These are phyloP conservation scores for Beauveria scarabaeidicola DNA, from an alignment of 2,329 filamentous ascomycete genomes.

Conservation along the genomic window DNA sequence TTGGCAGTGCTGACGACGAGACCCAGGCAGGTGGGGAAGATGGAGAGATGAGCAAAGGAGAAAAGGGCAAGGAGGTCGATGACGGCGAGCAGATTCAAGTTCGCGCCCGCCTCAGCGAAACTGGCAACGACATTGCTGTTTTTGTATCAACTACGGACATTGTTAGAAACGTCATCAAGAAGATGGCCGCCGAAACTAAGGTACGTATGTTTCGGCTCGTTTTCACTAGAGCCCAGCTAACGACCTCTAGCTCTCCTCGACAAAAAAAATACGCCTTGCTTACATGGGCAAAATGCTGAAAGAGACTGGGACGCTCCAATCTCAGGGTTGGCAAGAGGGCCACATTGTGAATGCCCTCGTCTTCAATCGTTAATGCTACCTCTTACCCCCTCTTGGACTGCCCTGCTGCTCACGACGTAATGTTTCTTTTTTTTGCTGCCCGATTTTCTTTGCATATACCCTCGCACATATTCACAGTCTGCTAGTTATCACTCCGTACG, in stretches of 20 bases:
- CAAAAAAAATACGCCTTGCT: conserved; percentile 58
- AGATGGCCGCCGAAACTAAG: conserved; percentile 53
- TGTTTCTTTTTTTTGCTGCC: background rate
- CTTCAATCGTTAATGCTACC: conserved; percentile 35
- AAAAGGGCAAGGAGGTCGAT: conserved; percentile 51
- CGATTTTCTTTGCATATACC: conserved; percentile 4
- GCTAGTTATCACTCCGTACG: background rate
- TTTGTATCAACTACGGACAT: conserved; percentile 49
- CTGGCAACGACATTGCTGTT: conserved; percentile 54
- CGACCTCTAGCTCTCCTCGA: conserved; percentile 42
- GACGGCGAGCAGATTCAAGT: conserved; percentile 49
- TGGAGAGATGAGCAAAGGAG: conserved; percentile 36
- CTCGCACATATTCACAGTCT: background rate
- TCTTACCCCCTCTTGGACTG: background rate
- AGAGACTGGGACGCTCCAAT: conserved; percentile 54
- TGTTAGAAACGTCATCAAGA: conserved; percentile 55
- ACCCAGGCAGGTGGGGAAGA: conserved; percentile 24
- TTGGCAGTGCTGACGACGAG: conserved; percentile 27
- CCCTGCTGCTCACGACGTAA: background rate
- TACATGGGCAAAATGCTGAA: conserved; percentile 77
- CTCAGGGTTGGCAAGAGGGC: conserved; percentile 67
- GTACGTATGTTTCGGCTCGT: conserved; percentile 36
- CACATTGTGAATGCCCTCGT: conserved; percentile 73
- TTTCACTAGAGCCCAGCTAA: background rate
- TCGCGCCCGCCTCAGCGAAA: conserved; percentile 57